Conservation (phyloP, 2,329 filamentous ascomycete genomes). For the Sarocladiaceae sp. region DNA sequence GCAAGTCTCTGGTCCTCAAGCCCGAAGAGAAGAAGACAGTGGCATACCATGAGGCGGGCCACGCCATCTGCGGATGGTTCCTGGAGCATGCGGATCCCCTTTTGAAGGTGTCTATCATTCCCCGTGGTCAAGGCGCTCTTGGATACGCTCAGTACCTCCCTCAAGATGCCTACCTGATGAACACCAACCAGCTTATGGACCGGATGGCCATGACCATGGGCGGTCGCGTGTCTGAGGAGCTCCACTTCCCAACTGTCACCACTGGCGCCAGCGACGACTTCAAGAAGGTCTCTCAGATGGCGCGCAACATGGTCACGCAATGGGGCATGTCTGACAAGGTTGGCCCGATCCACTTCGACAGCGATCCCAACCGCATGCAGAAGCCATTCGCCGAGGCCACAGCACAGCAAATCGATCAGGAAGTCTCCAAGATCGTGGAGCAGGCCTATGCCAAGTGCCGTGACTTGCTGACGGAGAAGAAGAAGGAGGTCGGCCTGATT, state of each 20-base stretch:
- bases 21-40: conserved; percentile 94
- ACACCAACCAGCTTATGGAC: conserved; percentile 91
- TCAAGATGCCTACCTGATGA: conserved; percentile 92
- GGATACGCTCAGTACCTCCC: conserved; percentile 98
- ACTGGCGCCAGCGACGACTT: conserved; percentile 95
- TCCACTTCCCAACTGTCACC: conserved; percentile 95
- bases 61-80: conserved; percentile 98
- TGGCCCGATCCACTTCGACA: conserved; percentile 86
- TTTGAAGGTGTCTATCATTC: conserved; percentile 97
- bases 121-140: conserved; percentile 84
- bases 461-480: conserved; percentile 76
- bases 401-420: conserved; percentile 82
- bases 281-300: conserved; percentile 95
- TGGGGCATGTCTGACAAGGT: conserved; percentile 98
- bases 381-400: conserved; percentile 97
- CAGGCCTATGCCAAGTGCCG: conserved; percentile 89
- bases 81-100: conserved; percentile 94
- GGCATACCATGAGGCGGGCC: conserved; percentile 95
- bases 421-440: conserved; percentile 87
- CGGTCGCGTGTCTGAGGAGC: conserved; percentile 88
- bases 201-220: conserved; percentile 99
- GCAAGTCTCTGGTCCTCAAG: conserved; percentile 90
- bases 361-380: conserved; percentile 71
- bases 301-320: conserved; percentile 96
- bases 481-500: conserved; percentile 78